These are phyloP conservation scores for Penicillium taxi DNA, from an alignment of 495 filamentous ascomycete species.

Conservation along the genomic window DNA sequence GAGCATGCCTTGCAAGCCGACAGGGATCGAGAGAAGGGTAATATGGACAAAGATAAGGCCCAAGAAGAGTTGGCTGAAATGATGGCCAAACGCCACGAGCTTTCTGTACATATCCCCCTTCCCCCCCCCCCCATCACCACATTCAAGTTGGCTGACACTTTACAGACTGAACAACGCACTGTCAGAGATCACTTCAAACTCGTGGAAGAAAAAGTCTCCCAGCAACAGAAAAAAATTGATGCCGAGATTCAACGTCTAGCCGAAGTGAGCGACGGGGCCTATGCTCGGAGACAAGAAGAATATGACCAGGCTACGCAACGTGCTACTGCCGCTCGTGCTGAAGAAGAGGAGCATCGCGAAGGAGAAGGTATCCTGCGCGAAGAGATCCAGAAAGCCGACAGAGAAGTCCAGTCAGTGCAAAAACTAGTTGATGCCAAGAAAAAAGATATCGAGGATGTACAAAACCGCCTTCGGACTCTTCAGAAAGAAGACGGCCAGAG, in stretches of 20 bases:
- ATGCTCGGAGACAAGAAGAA: conserved; percentile 41
- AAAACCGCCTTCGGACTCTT: conserved; percentile 42
- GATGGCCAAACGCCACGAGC: conserved; percentile 34
- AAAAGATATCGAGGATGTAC: conserved; percentile 33
- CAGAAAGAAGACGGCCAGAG: conserved; percentile 44
- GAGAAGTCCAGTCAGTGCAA: conserved; percentile 18
- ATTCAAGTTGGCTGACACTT: conserved; percentile 11
- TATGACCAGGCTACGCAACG: conserved; percentile 31
- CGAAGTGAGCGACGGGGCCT: conserved; percentile 46
- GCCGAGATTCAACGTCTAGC: conserved; percentile 45
- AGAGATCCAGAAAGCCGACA: conserved; percentile 32
- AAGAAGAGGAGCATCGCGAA: conserved; percentile 25
- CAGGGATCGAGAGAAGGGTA: conserved; percentile 35
- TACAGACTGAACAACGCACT: conserved; percentile 44
- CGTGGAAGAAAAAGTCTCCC: conserved; percentile 32
- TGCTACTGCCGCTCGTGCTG: conserved; percentile 24
- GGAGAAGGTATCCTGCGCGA: conserved; percentile 19
- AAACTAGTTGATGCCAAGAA: conserved; percentile 24
- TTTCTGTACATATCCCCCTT: conserved; percentile 44
- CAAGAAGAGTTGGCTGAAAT: conserved; percentile 32
- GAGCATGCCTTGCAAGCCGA: conserved; percentile 48
- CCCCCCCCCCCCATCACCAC: neutral
- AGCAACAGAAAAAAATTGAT: conserved; percentile 32
- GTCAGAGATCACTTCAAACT: conserved; percentile 40
- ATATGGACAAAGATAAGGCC: conserved; percentile 32